Base-by-base conservation (phyloP, 371 early-diverging fungal species). In the Dentiscutata heterogama region DNA sequence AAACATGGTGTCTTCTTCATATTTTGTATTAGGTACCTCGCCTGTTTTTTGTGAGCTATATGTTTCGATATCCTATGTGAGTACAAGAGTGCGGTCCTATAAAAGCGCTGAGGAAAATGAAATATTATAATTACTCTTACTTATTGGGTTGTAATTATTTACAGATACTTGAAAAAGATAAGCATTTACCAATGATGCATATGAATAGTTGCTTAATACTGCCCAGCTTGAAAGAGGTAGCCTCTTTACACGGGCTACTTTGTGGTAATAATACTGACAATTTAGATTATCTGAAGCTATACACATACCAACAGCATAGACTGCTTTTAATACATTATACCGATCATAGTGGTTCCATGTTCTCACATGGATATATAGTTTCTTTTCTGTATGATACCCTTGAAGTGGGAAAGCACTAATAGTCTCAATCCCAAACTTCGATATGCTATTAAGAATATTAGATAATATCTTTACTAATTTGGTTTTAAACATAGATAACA, bases 51-150 rank as follows among this genome's bases (percentile, higher is more conserved):
- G 4, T 53, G 25, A 25, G 4, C 16, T 60, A 60, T 76, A 29
- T 2, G 42, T 76, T 31, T 76, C 76, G 11, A 76, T 76, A 76
- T 76, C 39, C 77, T 42, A 76, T 39, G 77, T 76, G 5, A 76
- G 53, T 0, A 76, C 63, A 27, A 76, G 63, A 16, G 77, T 76
- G 14, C 39, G 31, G 61, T 77, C 67, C 25, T 2, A 1, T 20
- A 20, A 14, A 25, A 67, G 29, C 2, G 58, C 75, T 58, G 75
- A 56, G 51, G 60, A 25, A 18, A 58, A 5, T 20, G 8, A 58
- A 14, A 58, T 35, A 27, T 53, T 35, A 42, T 20, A 22, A 54
- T 25, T 14, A 14, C 51, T 56, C 3, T 75, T 18, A 8, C 20
- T 54, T 53, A 75, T n/a, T 29, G 29, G 60, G 1, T 58, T 35